A percentile compares a stretch with the other conserved stretches of the same genome.
Evolutionary conservation across 225 moss, liverwort and hornwort species (phyloP).

Genomic region (Ulota crispa): DNA sequence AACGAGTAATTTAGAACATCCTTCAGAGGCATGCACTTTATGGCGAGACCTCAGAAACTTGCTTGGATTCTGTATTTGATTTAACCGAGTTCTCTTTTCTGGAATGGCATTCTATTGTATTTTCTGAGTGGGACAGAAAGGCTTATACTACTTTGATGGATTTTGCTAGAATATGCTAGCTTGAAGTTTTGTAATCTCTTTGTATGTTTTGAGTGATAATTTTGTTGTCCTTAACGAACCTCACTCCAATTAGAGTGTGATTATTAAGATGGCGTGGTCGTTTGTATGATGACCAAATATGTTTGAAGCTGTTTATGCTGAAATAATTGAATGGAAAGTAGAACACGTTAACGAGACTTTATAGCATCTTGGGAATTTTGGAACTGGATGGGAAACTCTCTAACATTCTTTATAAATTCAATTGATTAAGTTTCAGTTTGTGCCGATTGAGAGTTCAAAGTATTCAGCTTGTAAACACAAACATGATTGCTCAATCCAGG

Average conservation of each 20-base stretch:
- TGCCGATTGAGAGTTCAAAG: background rate
- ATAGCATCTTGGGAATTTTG: background rate
- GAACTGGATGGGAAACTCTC: background rate
- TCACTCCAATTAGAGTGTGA: background rate
- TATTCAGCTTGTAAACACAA: background rate
- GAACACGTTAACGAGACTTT: background rate
- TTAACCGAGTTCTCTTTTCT: background rate
- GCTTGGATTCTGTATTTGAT: constrained; percentile 23
- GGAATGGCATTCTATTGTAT: background rate
- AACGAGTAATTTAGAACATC: constrained; percentile 5
- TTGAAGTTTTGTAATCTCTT: background rate
- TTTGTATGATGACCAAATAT: background rate
- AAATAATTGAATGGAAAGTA: background rate
- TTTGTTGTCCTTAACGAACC: background rate
- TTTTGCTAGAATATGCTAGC: background rate
- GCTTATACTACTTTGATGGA: background rate
- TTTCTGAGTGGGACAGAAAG: background rate
- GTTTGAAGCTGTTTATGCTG: background rate
- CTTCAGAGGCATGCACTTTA: constrained; percentile 9
- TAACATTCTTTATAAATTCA: background rate
- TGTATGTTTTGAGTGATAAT: background rate
- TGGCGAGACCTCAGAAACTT: constrained; percentile 24
- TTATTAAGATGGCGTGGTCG: background rate
- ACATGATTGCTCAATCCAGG: background rate
- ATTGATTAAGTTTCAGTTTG: background rate